Evolutionary conservation across 129 eudicot species (phyloP), one percentile per base, ranked within the genome.

Genomic region (Arctium minus): DNA sequence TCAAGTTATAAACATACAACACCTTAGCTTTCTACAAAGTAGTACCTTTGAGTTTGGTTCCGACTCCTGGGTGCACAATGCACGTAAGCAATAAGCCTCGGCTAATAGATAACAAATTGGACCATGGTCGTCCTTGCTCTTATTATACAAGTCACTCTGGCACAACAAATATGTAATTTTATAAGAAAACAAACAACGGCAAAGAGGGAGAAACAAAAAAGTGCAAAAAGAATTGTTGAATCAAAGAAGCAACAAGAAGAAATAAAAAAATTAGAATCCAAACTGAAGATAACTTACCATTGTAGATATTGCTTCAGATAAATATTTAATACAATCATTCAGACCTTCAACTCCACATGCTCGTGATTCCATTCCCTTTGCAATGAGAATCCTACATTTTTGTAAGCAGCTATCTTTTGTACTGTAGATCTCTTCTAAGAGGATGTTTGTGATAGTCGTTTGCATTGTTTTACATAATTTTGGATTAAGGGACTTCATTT

Each of bases 41-140:
- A 87, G 87, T 84, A 86, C 94, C 92, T 93, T 87, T 81, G 93
- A 80, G 81, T 80, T 89, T 40, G 95, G 94, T 62, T 88, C 89
- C 72, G 88, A 86, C 82, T 89, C 96, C 36, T 89, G 91, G 42
- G 88, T 86, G 72, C 87, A 90, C 36, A 93, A 77, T 48, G 97
- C 98, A 83, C 85, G 99, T 79, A 93, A 86, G 87, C 91, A 84
- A 75, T 90, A 89, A 46, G 92, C 97, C 77, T 80, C 84, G 3
- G 93, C 93, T 76, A 91, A 88, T 64, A 90, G 88, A 82, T 88
- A 62, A 84, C 88, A 88, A 82, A 73, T 86, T 69, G 2, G 73
- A 62, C 39, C 80, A 81, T 70, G 62, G 75, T 74, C 80, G 11
- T 82, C 68, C 65, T 35, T 46, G 74, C 82, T 81, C 33, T 80